These are phyloP conservation scores for Isoetes engelmannii DNA, from an alignment of 83 land plant genomes.

Conservation along the genomic window DNA sequence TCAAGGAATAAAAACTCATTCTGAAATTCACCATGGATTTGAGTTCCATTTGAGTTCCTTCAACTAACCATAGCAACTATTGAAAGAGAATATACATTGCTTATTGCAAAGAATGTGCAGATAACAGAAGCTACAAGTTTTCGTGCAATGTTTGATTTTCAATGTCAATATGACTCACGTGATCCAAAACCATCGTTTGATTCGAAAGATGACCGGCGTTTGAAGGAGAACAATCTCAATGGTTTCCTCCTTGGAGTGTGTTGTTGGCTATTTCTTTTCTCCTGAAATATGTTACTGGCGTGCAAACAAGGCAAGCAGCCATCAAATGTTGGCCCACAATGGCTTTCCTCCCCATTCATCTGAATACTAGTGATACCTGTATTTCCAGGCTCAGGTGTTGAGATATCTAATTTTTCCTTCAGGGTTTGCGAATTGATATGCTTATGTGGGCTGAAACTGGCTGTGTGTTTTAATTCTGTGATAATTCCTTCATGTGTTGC, in stretches of 20 bases:
- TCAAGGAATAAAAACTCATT: too few species aligned
- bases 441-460: too few species aligned
- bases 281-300: background rate
- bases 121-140: background rate
- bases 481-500: too few species aligned
- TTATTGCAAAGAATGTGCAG: background rate
- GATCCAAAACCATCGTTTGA: background rate
- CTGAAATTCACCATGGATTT: too few species aligned
- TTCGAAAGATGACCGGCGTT: background rate
- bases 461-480: too few species aligned
- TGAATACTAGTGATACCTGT: too few species aligned
- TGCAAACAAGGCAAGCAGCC: slow-evolving; percentile 10
- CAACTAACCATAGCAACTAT: too few species aligned
- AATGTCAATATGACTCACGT: background rate
- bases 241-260: background rate
- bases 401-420: too few species aligned
- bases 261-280: background rate
- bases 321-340: background rate
- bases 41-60: too few species aligned
- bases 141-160: background rate
- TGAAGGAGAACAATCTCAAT: background rate
- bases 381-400: too few species aligned
- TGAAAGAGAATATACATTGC: background rate
- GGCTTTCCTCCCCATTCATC: too few species aligned
- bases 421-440: too few species aligned